A percentile compares a stretch with the other conserved stretches of the same genome.
These are phyloP conservation scores for Ophiostoma perfectum DNA, from an alignment of 2,329 filamentous ascomycete genomes.

Conservation along the genomic window DNA sequence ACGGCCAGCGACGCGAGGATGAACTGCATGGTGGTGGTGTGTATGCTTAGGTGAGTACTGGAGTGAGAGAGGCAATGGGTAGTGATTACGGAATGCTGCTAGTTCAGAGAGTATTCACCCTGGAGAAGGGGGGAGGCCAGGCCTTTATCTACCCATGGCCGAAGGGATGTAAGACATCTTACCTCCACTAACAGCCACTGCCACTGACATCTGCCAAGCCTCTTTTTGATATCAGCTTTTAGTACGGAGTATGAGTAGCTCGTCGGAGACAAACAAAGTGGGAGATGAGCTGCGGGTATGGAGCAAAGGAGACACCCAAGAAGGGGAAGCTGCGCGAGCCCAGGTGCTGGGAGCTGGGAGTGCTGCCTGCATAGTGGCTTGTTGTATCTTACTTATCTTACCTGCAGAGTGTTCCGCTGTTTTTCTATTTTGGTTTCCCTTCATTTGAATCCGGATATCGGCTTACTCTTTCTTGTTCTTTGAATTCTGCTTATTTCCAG, in stretches of 20 bases:
- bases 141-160: not conserved
- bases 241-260: not conserved
- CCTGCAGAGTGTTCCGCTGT: too few species aligned
- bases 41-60: not conserved
- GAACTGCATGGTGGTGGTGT: slow-evolving; percentile 5
- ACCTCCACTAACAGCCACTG: not conserved
- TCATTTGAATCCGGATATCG: too few species aligned
- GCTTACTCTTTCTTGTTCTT: too few species aligned
- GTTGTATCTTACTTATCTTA: too few species aligned
- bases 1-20: slow-evolving; percentile 25
- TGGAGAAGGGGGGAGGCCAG: not conserved
- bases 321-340: not conserved
- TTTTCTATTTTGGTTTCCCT: too few species aligned
- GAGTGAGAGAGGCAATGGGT: not conserved
- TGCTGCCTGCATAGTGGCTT: too few species aligned
- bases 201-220: not conserved
- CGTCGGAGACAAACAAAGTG: not conserved
- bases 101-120: not conserved
- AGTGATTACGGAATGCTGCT: too few species aligned
- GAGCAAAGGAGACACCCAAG: not conserved
- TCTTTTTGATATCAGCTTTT: not conserved
- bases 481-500: too few species aligned
- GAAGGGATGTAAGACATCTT: not conserved
- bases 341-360: not conserved
- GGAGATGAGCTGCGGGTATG: not conserved